A percentile compares a stretch with the other conserved stretches of the same genome.
phyloP scores from a whole-genome alignment of 176 grass and related monocot genomes.

The Pharus latifolius region DNA sequence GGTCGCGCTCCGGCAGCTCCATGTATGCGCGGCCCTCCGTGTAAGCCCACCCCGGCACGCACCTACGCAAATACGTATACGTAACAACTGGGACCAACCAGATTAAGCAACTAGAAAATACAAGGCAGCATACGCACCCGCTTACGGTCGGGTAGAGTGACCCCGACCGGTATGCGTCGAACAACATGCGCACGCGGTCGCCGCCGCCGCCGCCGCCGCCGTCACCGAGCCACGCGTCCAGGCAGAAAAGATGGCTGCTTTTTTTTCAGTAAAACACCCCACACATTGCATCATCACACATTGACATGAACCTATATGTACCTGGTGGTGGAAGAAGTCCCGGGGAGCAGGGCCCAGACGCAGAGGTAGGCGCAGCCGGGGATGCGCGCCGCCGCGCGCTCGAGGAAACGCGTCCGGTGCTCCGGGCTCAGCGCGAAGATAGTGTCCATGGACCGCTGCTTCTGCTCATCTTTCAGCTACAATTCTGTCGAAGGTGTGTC shows the following conservation, averaged over 20 bases:
- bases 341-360: conserved; percentile 21
- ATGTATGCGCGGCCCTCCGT: conserved; percentile 39
- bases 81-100: no score
- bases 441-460: conserved; percentile 6
- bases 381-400: conserved; percentile 26
- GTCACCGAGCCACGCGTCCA: conserved; percentile 42
- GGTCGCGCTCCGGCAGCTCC: conserved; percentile 36
- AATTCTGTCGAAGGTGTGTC: no score
- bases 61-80: not conserved
- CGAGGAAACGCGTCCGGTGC: conserved; percentile 33
- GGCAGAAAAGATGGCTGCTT: not conserved
- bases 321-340: conserved; percentile 3
- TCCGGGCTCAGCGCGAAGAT: conserved; percentile 33
- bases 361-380: conserved; percentile 42
- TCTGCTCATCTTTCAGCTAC: no score
- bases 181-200: conserved; percentile 23
- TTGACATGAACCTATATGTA: not conserved
- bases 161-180: conserved; percentile 42
- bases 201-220: not conserved
- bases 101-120: no score
- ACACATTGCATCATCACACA: no score
- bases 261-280: no score
- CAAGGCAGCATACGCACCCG: conserved; percentile 26
- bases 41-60: conserved; percentile 76
- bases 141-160: conserved; percentile 30